phyloP scores from a whole-genome alignment of 148 eudicot genomes.

The Rhododendron williamsianum region DNA sequence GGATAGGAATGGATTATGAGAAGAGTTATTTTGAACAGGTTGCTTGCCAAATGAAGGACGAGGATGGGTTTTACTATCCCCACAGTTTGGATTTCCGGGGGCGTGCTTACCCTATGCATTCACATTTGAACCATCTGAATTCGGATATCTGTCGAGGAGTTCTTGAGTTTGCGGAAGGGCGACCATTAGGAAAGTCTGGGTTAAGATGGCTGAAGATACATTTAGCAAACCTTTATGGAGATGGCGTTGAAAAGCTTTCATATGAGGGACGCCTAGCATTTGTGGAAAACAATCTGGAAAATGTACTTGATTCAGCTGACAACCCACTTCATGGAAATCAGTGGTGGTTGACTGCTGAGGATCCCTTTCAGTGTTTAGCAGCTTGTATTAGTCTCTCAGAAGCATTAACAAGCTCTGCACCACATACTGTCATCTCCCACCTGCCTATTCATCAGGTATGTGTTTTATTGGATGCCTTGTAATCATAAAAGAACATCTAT shows the following conservation, averaged over 20 bases:
- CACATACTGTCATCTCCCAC: slow-evolving; percentile 59
- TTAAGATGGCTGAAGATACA: slow-evolving; percentile 81
- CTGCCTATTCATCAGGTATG: slow-evolving; percentile 87
- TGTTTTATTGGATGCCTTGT: neutral
- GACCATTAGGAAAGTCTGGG: slow-evolving; percentile 76
- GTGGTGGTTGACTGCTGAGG: slow-evolving; percentile 92
- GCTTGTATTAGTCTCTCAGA: slow-evolving; percentile 78
- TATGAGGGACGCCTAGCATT: slow-evolving; percentile 70
- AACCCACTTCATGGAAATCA: slow-evolving; percentile 62
- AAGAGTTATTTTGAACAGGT: slow-evolving; percentile 42
- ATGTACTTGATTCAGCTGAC: slow-evolving; percentile 70
- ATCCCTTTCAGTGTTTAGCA: slow-evolving; percentile 93
- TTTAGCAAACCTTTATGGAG: slow-evolving; percentile 75
- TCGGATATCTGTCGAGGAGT: slow-evolving; percentile 92
- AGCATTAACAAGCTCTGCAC: slow-evolving; percentile 66
- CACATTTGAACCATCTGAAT: slow-evolving; percentile 80
- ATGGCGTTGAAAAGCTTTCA: slow-evolving; percentile 76
- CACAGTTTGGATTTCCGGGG: slow-evolving; percentile 90
- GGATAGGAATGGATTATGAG: slow-evolving; percentile 2
- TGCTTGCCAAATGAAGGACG: slow-evolving; percentile 79
- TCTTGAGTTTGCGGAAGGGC: slow-evolving; percentile 89
- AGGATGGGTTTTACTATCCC: slow-evolving; percentile 89
- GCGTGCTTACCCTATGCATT: slow-evolving; percentile 95
- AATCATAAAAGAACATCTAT: neutral
- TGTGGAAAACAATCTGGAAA: slow-evolving; percentile 60